Percentiles rank a stretch among this genome's conserved stretches.
These are phyloP conservation scores for Tetratostichococcus sp. DNA, from an alignment of 139 green algal genomes.

Conservation along the genomic window DNA sequence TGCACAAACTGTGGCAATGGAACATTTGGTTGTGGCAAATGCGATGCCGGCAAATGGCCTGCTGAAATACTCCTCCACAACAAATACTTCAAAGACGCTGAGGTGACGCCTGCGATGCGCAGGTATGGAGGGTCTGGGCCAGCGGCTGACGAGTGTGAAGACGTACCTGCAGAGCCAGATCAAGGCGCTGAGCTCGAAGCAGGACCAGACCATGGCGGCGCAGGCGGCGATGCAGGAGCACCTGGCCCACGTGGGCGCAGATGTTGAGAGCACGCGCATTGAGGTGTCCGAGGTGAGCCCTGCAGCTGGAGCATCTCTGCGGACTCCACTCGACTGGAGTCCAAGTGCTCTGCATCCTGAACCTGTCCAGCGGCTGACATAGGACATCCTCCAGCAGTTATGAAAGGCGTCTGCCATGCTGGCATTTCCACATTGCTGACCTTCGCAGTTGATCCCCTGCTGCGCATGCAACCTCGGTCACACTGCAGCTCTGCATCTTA, in stretches of 20 bases:
- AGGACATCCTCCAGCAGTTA: too few species aligned
- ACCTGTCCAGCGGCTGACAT: too few species aligned
- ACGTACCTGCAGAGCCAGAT: conserved; percentile 29
- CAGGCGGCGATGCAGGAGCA: conserved; percentile 27
- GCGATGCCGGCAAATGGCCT: too few species aligned
- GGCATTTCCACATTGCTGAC: neutral
- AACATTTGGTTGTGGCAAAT: too few species aligned
- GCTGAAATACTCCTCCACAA: too few species aligned
- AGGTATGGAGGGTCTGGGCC: conserved; percentile 32
- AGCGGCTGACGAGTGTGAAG: conserved; percentile 23
- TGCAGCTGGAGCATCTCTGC: neutral
- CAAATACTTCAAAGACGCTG: too few species aligned
- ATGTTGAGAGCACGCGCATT: conserved; percentile 28
- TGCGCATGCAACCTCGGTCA: neutral
- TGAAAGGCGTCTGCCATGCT: too few species aligned
- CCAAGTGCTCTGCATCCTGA: too few species aligned
- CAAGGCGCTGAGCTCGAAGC: conserved; percentile 9
- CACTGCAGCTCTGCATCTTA: too few species aligned
- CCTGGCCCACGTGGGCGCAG: conserved; percentile 23
- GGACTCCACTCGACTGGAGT: too few species aligned
- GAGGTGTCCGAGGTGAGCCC: conserved; percentile 22
- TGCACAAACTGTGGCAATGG: too few species aligned
- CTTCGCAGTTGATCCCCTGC: neutral
- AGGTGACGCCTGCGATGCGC: neutral
- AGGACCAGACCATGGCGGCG: conserved; percentile 27